Base-by-base conservation (phyloP, 1,284 basidiomycete genomes). In the Meira nashicola region DNA sequence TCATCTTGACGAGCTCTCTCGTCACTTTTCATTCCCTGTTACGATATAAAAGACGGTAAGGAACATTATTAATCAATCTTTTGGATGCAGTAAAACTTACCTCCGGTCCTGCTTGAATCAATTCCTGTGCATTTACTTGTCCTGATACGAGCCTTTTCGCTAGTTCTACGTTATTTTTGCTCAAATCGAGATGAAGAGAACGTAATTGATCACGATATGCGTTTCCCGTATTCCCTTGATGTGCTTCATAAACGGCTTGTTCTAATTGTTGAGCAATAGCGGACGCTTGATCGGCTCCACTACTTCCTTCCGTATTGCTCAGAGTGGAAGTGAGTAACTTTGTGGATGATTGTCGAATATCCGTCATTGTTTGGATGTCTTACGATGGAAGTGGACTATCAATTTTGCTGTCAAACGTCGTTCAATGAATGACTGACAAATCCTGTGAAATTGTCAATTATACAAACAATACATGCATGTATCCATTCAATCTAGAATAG, bases 211-310 rank as follows among this genome's bases (percentile, higher is more conserved):
- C 17, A 14, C 50, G 23, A 25, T 53, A 53, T 39, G 17, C 28
- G 15, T 53, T 53, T 17, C 50, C 50, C 12, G 50, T 53, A 25
- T 53, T 25, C 4, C 50, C 50, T 41, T 53, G 50, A 39, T 39
- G 50, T 33, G 23, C 28, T n/a, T 53, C 50, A 53, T 7, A 38
- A 7, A 53, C 21, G 19, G 50, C 50, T 14, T 17, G 21, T 41
- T 53, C 50, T n/a, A 53, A 21, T 12, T 15, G 17, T n/a, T 12
- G 17, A 4, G 28, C 28, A 33, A 33, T 3, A 33, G 28, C 8
- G 28, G 28, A 33, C 7, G 46, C 46, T 25, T 48, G 46, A 19
- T 48, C 46, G 7, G 14, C 14, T 2, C 17, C 46, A 2, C 7
- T 23, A 7, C 12, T 25, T 12, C 23, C 46, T 25, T 48, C 17